These are phyloP conservation scores for Ophiostoma montium DNA, from an alignment of 2,329 filamentous ascomycete species.

Conservation along the genomic window DNA sequence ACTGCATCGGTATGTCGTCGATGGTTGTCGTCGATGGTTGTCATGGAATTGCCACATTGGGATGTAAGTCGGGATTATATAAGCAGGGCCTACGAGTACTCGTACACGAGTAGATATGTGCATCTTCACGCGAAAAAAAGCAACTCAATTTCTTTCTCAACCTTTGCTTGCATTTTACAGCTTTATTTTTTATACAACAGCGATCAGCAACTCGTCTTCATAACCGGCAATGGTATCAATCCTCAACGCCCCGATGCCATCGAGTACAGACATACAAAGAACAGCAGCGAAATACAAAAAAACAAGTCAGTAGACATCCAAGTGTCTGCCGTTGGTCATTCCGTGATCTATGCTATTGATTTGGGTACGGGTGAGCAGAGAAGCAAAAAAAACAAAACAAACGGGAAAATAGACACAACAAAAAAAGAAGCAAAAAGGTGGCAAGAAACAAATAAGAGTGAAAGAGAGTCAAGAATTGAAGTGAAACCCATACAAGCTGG, in stretches of 20 bases:
- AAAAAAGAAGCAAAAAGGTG: neutral
- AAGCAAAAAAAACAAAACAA: neutral
- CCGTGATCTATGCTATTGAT: neutral
- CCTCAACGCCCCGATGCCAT: conserved; percentile 2
- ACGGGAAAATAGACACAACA: neutral
- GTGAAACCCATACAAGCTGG: conserved; percentile 1
- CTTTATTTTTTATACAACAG: neutral
- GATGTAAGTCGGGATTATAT: neutral
- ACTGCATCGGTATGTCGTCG: neutral
- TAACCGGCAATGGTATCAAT: neutral
- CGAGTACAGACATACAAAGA: neutral
- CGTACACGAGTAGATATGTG: no score
- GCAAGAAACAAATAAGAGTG: neutral
- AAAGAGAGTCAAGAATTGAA: conserved; percentile 2
- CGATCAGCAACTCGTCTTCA: neutral
- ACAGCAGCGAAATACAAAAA: neutral
- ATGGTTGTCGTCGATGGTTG: neutral
- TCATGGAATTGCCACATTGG: neutral
- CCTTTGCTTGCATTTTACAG: neutral
- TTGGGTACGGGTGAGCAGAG: no score
- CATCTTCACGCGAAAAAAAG: no score
- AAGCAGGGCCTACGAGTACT: no score
- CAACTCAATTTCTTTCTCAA: no score
- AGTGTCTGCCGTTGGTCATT: neutral
- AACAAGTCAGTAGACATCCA: neutral